phyloP scores from a whole-genome alignment of 2,329 filamentous ascomycete genomes.

The Herpotrichia juniperi region DNA sequence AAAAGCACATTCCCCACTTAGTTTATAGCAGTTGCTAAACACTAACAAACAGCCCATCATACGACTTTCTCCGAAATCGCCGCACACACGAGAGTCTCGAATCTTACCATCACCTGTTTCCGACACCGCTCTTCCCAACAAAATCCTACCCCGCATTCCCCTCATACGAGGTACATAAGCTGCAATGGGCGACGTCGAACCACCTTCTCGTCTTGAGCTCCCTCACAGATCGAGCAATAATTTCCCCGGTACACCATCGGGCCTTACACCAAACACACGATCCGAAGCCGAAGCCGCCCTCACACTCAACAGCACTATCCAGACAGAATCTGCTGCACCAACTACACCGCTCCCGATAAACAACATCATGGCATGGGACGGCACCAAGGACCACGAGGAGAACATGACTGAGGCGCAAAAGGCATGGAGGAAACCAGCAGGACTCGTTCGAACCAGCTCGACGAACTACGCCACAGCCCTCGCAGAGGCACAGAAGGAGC shows the following conservation, averaged over 20 bases:
- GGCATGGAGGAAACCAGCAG: conserved; percentile 33
- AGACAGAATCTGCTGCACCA: conserved; percentile 45
- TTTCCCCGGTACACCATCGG: conserved; percentile 38
- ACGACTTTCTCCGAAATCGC: not conserved
- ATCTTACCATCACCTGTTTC: conserved; percentile 1
- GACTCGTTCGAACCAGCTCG: conserved; percentile 28
- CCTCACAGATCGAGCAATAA: conserved; percentile 18
- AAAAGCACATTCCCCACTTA: not conserved
- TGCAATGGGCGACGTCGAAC: conserved; percentile 25
- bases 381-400: conserved; percentile 4
- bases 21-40: not conserved
- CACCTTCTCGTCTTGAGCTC: conserved; percentile 14
- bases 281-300: conserved; percentile 44
- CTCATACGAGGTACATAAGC: conserved; percentile 7
- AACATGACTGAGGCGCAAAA: conserved; percentile 28
- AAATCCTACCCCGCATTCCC: conserved; percentile 2
- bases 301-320: conserved; percentile 31
- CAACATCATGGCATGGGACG: conserved; percentile 2
- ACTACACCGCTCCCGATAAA: conserved; percentile 19
- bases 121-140: not conserved
- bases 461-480: conserved; percentile 41
- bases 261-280: conserved; percentile 43
- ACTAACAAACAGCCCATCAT: not conserved
- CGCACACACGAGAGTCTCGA: not conserved
- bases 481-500: conserved; percentile 23